Base-by-base conservation (phyloP, 495 filamentous ascomycete genomes). In the Lophiostoma macrostomum region DNA sequence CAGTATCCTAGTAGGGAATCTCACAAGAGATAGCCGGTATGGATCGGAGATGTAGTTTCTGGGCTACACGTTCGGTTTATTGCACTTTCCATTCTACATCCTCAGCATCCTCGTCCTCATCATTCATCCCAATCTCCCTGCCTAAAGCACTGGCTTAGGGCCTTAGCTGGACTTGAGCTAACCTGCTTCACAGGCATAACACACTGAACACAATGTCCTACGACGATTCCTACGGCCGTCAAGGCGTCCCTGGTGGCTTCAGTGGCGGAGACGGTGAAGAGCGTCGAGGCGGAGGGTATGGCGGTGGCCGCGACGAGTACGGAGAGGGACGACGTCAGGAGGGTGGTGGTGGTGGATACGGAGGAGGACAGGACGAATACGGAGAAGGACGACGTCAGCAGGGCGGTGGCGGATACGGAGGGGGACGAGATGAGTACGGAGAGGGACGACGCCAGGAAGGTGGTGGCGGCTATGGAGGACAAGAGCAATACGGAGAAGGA, bases 141-240 rank as follows among this genome's bases (percentile, higher is more conserved):
- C n/a, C n/a, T n/a, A n/a, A n/a, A n/a, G n/a, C n/a, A n/a, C n/a
- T n/a, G n/a, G 36, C 36, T 39, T 16, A 39, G 36, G 14, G 36
- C 13, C 32, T 16, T 2, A 19, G 4, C 43, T 1, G 24, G 25
- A 29, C 1, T 29, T 28, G 23, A 18, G 12, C 32, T 39, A 46
- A 48, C 27, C 1, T 16, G 29, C 10, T 14, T 16, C n/a, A 22
- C 34, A 39, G 14, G 20, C 1, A 30, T 11, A 20, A 39, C 18
- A 25, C 28, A 22, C 24, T 14, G 41, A 19, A 16, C 12, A 60
- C 49, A 25, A 61, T 61, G 58, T 56, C 58, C 25, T 61, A 56
- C 58, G 49, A 56, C 52, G 45, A 62, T 14, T 28, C 44, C 18
- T 41, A 53, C 47, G 30, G 59, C 22, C 45, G 34, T 19, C n/a